Base-by-base conservation (phyloP, 768 basidiomycete species). In the Candolleomyces aberdarensis region DNA sequence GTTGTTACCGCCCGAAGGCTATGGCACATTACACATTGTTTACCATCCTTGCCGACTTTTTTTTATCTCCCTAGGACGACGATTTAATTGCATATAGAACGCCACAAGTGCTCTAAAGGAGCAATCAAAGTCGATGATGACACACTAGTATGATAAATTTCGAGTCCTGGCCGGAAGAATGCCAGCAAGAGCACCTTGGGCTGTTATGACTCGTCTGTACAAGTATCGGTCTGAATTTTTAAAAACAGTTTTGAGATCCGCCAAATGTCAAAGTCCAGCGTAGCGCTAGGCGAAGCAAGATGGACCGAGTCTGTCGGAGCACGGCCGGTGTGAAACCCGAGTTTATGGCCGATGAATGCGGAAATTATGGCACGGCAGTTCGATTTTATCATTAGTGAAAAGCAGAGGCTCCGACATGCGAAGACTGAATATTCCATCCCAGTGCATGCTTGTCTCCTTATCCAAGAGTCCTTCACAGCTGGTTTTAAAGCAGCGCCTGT, bases 291-390 rank as follows among this genome's bases (percentile, higher is more conserved):
- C 44, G 31, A 54, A 46, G 51, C 32, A 43, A 31, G 46, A 17
- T 58, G 17, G 57, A 68, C 72, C 73, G 71, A 70, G 62, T 65
- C 63, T 64, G 61, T 71, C 73, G 74, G 75, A 71, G 46, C 47
- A 65, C 70, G 69, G 72, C 72, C 72, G 72, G 73, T 64, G 67
- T 63, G 43, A 70, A 69, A 67, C 65, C 67, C 69, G 71, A 67
- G 63, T 64, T 56, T 59, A 58, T 58, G 58, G 66, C 79, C 79
- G 79, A 80, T 75, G 72, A 74, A 71, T 70, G 66, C 79, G 79
- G 79, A 72, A 74, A 75, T 56, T 57, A 75, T 80, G 73, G 76
- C 76, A 74, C 65, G 62, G 52, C 69, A 67, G 66, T 60, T 61
- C 64, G 53, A 66, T 66, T 68, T 67, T 61, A 22, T 61, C 64